A percentile compares a stretch with the other conserved stretches of the same genome.
Evolutionary conservation across 345 rosid genomes (phyloP).

Genomic region (Erysimum cheiranthoides): DNA sequence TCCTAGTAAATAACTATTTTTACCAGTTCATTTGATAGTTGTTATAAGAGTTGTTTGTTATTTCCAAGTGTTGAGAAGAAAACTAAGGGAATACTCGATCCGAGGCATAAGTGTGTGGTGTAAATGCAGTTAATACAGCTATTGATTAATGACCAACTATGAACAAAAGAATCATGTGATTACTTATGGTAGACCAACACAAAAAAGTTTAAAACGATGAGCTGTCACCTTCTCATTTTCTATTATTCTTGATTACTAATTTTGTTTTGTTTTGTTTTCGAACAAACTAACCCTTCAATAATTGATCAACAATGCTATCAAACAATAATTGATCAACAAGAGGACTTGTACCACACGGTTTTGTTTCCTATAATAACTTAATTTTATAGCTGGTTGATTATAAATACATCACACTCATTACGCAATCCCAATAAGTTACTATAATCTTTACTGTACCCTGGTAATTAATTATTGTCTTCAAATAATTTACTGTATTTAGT

Average conservation of each 20-base stretch:
- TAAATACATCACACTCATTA: neutral
- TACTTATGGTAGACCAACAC: slow-evolving; percentile 24
- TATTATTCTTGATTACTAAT: slow-evolving; percentile 32
- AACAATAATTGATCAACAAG: slow-evolving; percentile 27
- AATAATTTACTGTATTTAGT: slow-evolving; percentile 2
- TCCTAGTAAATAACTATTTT: neutral
- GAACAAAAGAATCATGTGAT: slow-evolving; percentile 33
- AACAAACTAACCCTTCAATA: slow-evolving; percentile 27
- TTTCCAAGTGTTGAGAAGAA: neutral
- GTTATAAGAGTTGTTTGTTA: neutral
- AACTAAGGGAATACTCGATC: slow-evolving; percentile 15
- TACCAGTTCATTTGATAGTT: neutral
- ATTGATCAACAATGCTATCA: slow-evolving; percentile 34
- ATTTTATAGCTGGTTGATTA: slow-evolving; percentile 7
- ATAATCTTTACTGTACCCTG: neutral
- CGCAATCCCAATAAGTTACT: neutral
- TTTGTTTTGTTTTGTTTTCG: slow-evolving; percentile 27
- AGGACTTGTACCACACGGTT: slow-evolving; percentile 40
- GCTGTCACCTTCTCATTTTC: slow-evolving; percentile 30
- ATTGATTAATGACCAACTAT: slow-evolving; percentile 30
- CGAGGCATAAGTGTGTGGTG: slow-evolving; percentile 25
- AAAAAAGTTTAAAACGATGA: slow-evolving; percentile 12
- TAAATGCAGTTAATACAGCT: slow-evolving; percentile 23
- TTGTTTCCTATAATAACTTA: slow-evolving; percentile 24
- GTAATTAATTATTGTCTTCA: neutral